Percentiles rank a stretch among this genome's conserved stretches.
These are phyloP conservation scores for Mycena galericulata DNA, from an alignment of 768 basidiomycete species.

Conservation along the genomic window DNA sequence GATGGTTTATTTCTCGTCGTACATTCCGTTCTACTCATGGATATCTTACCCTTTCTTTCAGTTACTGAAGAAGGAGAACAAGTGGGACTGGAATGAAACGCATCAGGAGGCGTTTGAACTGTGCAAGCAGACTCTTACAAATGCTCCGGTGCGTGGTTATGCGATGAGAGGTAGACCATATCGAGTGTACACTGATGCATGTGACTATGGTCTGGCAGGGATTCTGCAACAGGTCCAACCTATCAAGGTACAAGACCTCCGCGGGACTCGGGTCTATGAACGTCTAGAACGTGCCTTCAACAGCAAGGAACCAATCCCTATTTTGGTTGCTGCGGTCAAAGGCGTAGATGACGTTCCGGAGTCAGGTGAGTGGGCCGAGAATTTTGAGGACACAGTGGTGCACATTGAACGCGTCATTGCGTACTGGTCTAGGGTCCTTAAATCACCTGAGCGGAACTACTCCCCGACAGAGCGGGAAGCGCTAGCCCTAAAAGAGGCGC, in stretches of 20 bases:
- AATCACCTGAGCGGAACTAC: conserved; percentile 32
- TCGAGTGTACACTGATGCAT: conserved; percentile 50
- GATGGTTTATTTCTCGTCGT: conserved; percentile 20
- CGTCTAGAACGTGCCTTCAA: conserved; percentile 37
- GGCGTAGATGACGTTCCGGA: conserved; percentile 35
- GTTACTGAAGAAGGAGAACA: conserved; percentile 43
- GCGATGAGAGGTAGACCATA: conserved; percentile 43
- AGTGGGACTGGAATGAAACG: conserved; percentile 37
- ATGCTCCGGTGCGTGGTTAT: conserved; percentile 38
- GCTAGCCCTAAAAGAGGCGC: too few relatives aligned
- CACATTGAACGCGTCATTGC: conserved; percentile 45
- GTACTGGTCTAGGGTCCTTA: conserved; percentile 47
- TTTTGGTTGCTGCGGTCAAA: conserved; percentile 37
- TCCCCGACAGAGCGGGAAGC: conserved; percentile 15
- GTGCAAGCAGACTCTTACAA: conserved; percentile 42
- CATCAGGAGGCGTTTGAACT: conserved; percentile 43
- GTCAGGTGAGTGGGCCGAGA: conserved; percentile 34
- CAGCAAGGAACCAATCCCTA: conserved; percentile 36
- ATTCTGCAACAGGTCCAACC: conserved; percentile 50
- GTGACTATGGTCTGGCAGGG: conserved; percentile 41
- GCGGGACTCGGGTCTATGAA: conserved; percentile 44
- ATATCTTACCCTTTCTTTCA: conserved; percentile 48
- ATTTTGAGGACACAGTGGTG: conserved; percentile 41
- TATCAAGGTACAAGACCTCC: conserved; percentile 39
- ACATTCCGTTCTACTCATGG: conserved; percentile 41